Percentiles rank a stretch among this genome's conserved stretches.
phyloP scores from a whole-genome alignment of 345 rosid species.

The Hibiscus syriacus region DNA sequence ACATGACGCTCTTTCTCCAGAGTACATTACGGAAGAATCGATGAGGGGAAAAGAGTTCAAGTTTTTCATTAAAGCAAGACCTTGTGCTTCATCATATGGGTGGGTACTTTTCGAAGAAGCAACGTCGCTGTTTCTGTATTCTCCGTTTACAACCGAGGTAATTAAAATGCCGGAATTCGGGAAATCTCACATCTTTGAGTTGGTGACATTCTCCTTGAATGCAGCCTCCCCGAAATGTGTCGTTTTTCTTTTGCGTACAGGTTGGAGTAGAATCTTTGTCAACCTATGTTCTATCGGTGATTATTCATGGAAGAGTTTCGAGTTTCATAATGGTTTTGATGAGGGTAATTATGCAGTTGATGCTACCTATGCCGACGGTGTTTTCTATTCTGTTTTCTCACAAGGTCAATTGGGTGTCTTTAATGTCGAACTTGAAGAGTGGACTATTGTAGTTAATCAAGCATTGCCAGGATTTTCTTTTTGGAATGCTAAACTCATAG shows the following conservation, averaged over 20 bases:
- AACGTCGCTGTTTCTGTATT: neutral
- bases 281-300: neutral
- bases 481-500: too few relatives aligned
- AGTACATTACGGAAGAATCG: neutral
- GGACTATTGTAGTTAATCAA: too few relatives aligned
- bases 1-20: neutral
- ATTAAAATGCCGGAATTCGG: too few relatives aligned
- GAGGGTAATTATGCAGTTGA: neutral
- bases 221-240: neutral
- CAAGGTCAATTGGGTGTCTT: too few relatives aligned
- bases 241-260: neutral
- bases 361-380: neutral
- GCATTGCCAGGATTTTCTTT: too few relatives aligned
- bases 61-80: neutral
- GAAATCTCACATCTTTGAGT: too few relatives aligned
- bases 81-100: neutral
- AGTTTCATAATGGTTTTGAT: neutral
- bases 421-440: too few relatives aligned
- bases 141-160: neutral
- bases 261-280: neutral
- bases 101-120: neutral
- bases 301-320: neutral
- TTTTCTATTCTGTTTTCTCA: too few relatives aligned
- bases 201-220: too few relatives aligned
- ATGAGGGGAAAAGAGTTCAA: too few relatives aligned